These are phyloP conservation scores for Globisporangium irregulare DNA, from an alignment of 352 stramenopile species.

Conservation along the genomic window DNA sequence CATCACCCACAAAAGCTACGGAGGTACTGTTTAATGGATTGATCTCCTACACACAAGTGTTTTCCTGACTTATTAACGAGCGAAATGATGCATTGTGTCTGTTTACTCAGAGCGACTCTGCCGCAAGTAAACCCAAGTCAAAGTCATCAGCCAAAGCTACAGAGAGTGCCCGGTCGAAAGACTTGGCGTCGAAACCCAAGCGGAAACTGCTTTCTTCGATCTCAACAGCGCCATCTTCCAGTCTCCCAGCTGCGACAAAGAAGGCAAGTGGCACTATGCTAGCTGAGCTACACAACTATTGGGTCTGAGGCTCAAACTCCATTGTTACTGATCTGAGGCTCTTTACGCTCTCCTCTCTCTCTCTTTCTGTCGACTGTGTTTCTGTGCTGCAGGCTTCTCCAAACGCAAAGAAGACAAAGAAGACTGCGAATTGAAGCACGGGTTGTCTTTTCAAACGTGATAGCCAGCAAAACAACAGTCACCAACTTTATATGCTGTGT, in stretches of 20 bases:
- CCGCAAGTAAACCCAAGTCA: conserved; percentile 6
- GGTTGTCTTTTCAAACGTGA: background rate
- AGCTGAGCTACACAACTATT: background rate
- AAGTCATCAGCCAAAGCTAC: conserved; percentile 2
- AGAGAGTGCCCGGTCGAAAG: background rate
- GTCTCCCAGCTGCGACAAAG: background rate
- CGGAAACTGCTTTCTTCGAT: conserved; percentile 8
- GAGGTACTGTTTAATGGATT: background rate
- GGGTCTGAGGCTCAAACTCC: no score
- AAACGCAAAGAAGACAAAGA: conserved; percentile 20
- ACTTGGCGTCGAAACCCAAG: conserved; percentile 10
- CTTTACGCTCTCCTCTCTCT: background rate
- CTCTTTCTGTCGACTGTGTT: background rate
- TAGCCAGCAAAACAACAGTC: background rate
- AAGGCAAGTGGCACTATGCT: conserved; percentile 6
- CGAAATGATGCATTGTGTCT: background rate
- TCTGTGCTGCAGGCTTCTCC: conserved; percentile 3
- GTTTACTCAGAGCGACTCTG: background rate
- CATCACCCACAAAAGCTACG: background rate
- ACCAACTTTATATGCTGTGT: background rate
- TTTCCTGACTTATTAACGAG: background rate
- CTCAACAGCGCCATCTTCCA: background rate
- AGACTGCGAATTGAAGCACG: background rate
- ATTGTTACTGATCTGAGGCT: background rate
- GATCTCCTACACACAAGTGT: background rate